Evolutionary conservation across 352 stramenopile species (phyloP), one percentile per base, ranked within the genome.

Genomic region (Globisporangium rhizosaccharum): DNA sequence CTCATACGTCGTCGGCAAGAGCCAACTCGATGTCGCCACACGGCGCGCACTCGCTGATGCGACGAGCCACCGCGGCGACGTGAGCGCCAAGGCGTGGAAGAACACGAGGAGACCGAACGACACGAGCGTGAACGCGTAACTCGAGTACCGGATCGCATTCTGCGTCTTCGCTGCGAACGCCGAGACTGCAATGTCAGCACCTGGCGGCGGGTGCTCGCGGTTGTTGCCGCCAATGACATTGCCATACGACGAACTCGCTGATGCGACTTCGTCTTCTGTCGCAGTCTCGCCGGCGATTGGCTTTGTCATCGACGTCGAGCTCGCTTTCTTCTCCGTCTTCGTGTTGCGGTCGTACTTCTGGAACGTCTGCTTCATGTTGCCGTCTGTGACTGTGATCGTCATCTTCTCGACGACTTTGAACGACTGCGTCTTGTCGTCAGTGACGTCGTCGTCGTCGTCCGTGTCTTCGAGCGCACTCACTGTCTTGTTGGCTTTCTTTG

Each of bases 1-100:
- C 52, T 92, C 83, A 77, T 81, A 92, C 18, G 76, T 74, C 56
- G 87, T 89, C 0, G 81, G 80, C 37, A 70, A 72, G 48, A 88
- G 59, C 70, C 70, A 87, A 64, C 67, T 17, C 7, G 41, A 15
- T 46, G 41, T 46, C 41, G 33, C 28, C 11, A 45, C 50, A 11
- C 57, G 57, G 15, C 50, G 57, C 23, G 57, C 57, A 20, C 30
- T 59, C 6, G 67, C 69, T 20, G 59, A 59, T 57, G 56, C 61
- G 33, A 69, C 56, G 7, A 86, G 57, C 75, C 76, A 87, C 1
- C 25, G 26, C 2, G 80, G 75, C 0, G 68, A 66, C 25, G 73
- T 66, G 36, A 88, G 66, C 48, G 78, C 68, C 20, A 90, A 55
- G 11, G 85, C 11, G 44, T 88, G 78, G 63, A 77, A 85, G 37